Evolutionary conservation across 768 basidiomycete species (phyloP).

Genomic region (Chalciporus piperatus): DNA sequence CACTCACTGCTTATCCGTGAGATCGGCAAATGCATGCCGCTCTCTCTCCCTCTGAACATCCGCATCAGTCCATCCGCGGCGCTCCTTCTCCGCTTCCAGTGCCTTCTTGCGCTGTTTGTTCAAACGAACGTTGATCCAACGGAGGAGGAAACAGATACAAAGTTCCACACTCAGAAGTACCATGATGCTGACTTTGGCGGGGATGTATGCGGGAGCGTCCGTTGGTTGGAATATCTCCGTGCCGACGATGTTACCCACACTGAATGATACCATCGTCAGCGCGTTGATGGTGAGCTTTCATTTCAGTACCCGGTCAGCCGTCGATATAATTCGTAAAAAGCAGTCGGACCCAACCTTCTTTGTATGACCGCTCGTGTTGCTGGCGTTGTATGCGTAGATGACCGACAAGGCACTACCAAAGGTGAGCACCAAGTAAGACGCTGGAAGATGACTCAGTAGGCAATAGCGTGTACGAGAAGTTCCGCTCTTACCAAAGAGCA

Average conservation of each 20-base stretch:
- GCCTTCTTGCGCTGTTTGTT: constrained; percentile 45
- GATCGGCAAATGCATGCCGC: constrained; percentile 58
- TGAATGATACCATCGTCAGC: constrained; percentile 54
- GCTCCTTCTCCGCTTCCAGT: constrained; percentile 43
- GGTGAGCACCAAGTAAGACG: constrained; percentile 48
- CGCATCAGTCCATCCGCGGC: constrained; percentile 53
- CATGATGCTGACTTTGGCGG: constrained; percentile 66
- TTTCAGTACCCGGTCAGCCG: too few relatives aligned
- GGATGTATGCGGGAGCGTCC: constrained; percentile 61
- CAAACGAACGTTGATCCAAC: constrained; percentile 52
- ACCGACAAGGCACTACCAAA: constrained; percentile 59
- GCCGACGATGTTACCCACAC: constrained; percentile 60
- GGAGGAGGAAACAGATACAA: constrained; percentile 44
- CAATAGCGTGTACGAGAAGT: too few relatives aligned
- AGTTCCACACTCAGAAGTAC: constrained; percentile 54
- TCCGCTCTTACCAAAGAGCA: constrained; percentile 48
- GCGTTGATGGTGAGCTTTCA: constrained; percentile 20
- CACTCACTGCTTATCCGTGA: constrained; percentile 62
- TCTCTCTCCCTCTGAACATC: constrained; percentile 61
- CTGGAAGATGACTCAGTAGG: constrained; percentile 24
- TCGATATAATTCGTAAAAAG: too few relatives aligned
- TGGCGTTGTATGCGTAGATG: constrained; percentile 63
- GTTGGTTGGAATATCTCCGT: constrained; percentile 61
- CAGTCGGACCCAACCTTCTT: constrained; percentile 42
- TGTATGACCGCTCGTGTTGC: constrained; percentile 62